Base-by-base conservation (phyloP, 345 rosid species). In the Kernera saxatilis region DNA sequence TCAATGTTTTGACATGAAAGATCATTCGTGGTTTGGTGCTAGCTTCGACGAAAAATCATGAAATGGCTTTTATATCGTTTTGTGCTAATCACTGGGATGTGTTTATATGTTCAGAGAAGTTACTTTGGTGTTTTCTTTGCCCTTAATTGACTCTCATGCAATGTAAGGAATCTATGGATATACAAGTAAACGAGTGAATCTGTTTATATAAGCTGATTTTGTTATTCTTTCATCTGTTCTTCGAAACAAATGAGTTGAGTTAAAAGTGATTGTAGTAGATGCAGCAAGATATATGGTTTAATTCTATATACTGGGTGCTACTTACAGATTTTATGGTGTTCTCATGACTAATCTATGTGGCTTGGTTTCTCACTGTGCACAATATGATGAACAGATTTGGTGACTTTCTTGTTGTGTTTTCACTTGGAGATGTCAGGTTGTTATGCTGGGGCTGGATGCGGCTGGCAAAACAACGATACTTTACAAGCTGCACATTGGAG, bases 391-490 rank as follows among this genome's bases (percentile, higher is more conserved):
- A 5, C 22, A 8, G 52, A 43, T 69, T 43, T 19, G 14, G 14
- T 44, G 18, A 36, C 69, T 40, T 18, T 29, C 6, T 67, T 18
- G 35, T 26, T 74, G 39, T 55, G 32, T 30, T 53, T 77, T 52
- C 27, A 18, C 35, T 76, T 77, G 67, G 83, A 39, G 63, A 17
- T 81, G 74, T 30, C 78, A 91, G 99, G 99, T 94, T 43, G 96
- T 94, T 78, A 94, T 94, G 99, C 82, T 94, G 54, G 99, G 99
- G 22, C 80, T 94, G 56, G 99, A 94, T 77, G 96, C 96, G 17
- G 98, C 98, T 69, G 99, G 99, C 12, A 94, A 94, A 80, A 94
- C 99, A 21, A 94, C 98, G 5, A 86, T 91, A 76, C 86, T 94
- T 19, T 94, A 94, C 88, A 94, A 94, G 84, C 87, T 92, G 29